phyloP scores from a whole-genome alignment of 192 early-diverging fungal species.

The Entomortierella chlamydospora region DNA sequence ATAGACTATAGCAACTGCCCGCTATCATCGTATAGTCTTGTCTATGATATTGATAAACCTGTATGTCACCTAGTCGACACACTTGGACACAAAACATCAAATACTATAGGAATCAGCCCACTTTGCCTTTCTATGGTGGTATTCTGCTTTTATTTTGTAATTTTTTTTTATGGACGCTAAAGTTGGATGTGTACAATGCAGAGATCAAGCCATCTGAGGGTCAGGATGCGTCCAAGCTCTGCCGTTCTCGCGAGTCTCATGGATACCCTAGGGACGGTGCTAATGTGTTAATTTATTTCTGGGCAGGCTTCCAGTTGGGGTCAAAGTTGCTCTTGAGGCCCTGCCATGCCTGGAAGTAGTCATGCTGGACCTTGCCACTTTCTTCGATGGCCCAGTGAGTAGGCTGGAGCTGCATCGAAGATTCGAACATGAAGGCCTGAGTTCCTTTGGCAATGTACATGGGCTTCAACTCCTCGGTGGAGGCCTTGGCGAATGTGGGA shows the following conservation, averaged over 20 bases:
- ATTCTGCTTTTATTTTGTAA: neutral
- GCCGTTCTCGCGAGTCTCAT: neutral
- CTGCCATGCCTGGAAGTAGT: slow-evolving; percentile 94
- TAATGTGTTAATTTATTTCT: neutral
- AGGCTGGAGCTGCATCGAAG: slow-evolving; percentile 80
- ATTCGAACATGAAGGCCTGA: slow-evolving; percentile 97
- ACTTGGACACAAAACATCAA: too few relatives aligned
- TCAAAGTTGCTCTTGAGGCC: slow-evolving; percentile 60
- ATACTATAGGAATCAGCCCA: too few relatives aligned
- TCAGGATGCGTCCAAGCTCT: neutral
- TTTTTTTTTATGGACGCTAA: neutral
- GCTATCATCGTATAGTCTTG: too few relatives aligned
- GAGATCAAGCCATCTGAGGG: neutral
- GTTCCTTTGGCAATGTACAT: slow-evolving; percentile 84
- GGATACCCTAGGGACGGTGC: neutral
- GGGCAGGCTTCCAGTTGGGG: slow-evolving; percentile 50
- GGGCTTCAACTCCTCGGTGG: slow-evolving; percentile 77
- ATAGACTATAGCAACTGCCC: too few relatives aligned
- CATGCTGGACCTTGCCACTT: slow-evolving; percentile 78
- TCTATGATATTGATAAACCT: too few relatives aligned
- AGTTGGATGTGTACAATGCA: neutral
- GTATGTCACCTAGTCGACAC: too few relatives aligned
- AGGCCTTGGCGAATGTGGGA: slow-evolving; percentile 78
- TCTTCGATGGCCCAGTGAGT: slow-evolving; percentile 84
- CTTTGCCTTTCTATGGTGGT: too few relatives aligned